A percentile compares a stretch with the other conserved stretches of the same genome.
Conservation (phyloP, 1,284 basidiomycete species). For the Puccinia hordei region DNA sequence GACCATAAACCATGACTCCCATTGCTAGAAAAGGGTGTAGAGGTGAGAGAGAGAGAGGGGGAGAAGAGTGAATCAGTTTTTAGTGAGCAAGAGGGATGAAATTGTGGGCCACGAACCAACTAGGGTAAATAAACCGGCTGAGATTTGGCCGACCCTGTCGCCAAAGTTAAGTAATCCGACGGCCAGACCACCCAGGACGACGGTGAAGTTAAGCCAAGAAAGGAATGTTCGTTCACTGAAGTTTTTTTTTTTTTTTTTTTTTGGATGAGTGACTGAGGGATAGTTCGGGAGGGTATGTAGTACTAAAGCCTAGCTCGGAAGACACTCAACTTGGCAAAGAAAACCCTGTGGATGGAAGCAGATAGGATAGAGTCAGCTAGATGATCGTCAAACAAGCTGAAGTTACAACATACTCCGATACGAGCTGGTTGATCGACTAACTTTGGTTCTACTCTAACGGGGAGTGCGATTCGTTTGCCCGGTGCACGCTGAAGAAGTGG, state of each 20-base stretch:
- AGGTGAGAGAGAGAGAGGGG: not conserved
- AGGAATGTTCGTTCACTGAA: conserved; percentile 71
- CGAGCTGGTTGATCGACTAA: conserved; percentile 53
- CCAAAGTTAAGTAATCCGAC: conserved; percentile 98
- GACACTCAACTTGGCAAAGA: conserved; percentile 76
- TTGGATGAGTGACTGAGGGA: no score
- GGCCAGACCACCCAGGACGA: conserved; percentile 85
- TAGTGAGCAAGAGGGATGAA: not conserved
- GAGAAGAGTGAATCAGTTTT: not conserved
- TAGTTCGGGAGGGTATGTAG: no score
- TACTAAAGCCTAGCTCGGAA: conserved; percentile 63
- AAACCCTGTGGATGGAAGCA: conserved; percentile 61
- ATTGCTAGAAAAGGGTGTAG: conserved; percentile 18
- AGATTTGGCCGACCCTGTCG: conserved; percentile 62
- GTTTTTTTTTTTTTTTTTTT: no score
- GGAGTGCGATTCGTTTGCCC: conserved; percentile 85
- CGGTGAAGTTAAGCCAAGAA: conserved; percentile 79
- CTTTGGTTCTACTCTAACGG: conserved; percentile 89
- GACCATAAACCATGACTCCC: conserved; percentile 48
- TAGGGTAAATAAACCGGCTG: conserved; percentile 41
- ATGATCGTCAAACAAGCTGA: not conserved
- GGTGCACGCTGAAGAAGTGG: conserved; percentile 92
- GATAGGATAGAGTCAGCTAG: conserved; percentile 4
- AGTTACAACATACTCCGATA: no score
- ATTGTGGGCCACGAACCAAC: conserved; percentile 24